Evolutionary conservation across 768 basidiomycete genomes (phyloP).

Genomic region (Rhodotorula babjevae): DNA sequence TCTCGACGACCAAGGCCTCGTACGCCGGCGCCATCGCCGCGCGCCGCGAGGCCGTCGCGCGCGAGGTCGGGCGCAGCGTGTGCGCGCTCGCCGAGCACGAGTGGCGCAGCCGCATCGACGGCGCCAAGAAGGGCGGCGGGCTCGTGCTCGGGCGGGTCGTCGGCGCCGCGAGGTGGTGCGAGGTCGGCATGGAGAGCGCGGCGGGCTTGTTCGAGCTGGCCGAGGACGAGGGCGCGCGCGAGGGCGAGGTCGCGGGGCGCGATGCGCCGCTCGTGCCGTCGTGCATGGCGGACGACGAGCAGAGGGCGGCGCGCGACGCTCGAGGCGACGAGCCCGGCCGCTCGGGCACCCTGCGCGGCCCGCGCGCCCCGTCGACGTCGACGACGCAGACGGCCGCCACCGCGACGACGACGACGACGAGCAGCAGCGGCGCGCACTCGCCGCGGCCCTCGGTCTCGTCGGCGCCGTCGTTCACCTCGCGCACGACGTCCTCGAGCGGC

Average conservation of each 20-base stretch:
- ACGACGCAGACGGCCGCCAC: background rate
- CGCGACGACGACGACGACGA: background rate
- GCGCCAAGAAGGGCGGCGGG: conserved; percentile 13
- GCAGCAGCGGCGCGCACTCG: background rate
- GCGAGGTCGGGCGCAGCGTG: conserved; percentile 12
- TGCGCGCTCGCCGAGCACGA: conserved; percentile 24
- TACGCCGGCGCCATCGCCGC: conserved; percentile 24
- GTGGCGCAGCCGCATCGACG: conserved; percentile 27
- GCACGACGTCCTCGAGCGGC: background rate
- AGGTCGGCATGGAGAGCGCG: conserved; percentile 6
- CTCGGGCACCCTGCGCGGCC: background rate
- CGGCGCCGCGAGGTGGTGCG: conserved; percentile 6
- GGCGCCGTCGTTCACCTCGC: background rate
- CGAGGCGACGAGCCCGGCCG: no score
- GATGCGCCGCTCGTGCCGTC: no score
- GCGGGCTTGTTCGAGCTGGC: background rate
- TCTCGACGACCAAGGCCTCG: background rate
- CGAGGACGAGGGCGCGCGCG: background rate
- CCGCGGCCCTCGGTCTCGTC: background rate
- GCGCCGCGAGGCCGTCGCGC: conserved; percentile 13
- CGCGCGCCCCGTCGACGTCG: background rate
- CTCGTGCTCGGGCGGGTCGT: conserved; percentile 10
- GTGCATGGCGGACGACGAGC: background rate
- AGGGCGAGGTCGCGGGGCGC: background rate
- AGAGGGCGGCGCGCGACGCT: no score